Evolutionary conservation across 2,329 filamentous ascomycete species (phyloP), one percentile per base, ranked within the genome.

Genomic region (Ophiostoma pallidulum): DNA sequence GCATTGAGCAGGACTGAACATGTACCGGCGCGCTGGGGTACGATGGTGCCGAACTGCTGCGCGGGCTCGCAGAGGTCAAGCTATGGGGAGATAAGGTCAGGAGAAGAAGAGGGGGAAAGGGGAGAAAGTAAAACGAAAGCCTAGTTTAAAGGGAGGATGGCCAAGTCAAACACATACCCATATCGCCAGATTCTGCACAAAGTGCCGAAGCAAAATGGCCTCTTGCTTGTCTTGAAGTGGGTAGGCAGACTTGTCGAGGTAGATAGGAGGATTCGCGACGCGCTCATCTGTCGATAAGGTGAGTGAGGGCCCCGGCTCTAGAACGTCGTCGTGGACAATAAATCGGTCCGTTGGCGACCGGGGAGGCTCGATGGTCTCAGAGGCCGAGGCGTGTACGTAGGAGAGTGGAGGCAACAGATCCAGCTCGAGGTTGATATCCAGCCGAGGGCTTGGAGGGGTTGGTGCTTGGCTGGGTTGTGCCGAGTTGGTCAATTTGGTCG

Each of bases 1-100:
- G 76, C 75, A 47, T 78, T 76, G 12, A 77, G 63, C 4, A 80
- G 64, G 3, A 73, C 70, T 0, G 70, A 70, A 45, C 69, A 76
- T 1, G 61, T 66, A 12, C 66, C 67, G 4, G 77, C 74, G 18
- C 72, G 64, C 46, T 72, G 66, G 0, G 77, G 77, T 0, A 80
- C 75, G 6, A 73, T 62, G 0, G 68, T 64, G 47, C 73, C 70
- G 53, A 81, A 80, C 50, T 76, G 73, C 16, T 59, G 58, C 2
- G 53, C 49, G 5, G 62, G 60, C 37, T 71, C 68, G 39, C 67
- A 70, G 2, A 68, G 54, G 45, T 71, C 68, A 42, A 71, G 67
- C 67, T 70, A n/a, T n/a, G n/a, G n/a, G n/a, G n/a, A n/a, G n/a
- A n/a, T n/a, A n/a, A n/a, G n/a, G n/a, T n/a, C n/a, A n/a, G 39